These are phyloP conservation scores for Aspergillus ochraceus DNA, from an alignment of 2,329 filamentous ascomycete genomes.

Conservation along the genomic window DNA sequence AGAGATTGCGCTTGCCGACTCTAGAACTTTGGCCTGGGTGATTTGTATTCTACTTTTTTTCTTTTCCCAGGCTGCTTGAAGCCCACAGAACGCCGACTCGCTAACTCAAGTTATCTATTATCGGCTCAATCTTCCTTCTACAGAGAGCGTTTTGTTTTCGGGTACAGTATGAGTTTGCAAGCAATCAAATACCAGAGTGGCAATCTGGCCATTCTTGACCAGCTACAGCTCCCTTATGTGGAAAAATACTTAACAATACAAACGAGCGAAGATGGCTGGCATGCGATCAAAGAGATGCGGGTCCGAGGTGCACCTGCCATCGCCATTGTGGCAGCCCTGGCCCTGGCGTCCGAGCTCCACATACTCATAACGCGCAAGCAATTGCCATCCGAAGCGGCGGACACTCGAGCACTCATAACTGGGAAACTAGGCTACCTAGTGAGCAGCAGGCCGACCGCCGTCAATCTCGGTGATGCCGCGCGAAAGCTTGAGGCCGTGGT, in stretches of 20 bases:
- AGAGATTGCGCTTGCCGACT: no score
- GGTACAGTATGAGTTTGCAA: conserved; percentile 52
- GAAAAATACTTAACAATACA: conserved; percentile 57
- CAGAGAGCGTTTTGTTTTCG: background rate
- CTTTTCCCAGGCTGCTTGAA: no score
- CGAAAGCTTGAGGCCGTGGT: conserved; percentile 71
- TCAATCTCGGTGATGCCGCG: conserved; percentile 90
- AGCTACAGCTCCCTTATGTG: conserved; percentile 61
- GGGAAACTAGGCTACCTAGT: conserved; percentile 82
- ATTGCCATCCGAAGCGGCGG: conserved; percentile 55
- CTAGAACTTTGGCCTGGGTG: no score
- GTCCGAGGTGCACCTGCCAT: conserved; percentile 83
- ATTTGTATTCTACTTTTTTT: background rate
- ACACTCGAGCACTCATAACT: conserved; percentile 68
- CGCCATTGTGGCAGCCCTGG: conserved; percentile 92
- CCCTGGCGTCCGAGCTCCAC: conserved; percentile 80
- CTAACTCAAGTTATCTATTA: background rate
- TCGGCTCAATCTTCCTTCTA: background rate
- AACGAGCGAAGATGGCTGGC: conserved; percentile 61
- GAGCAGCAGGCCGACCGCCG: conserved; percentile 86
- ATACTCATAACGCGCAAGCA: conserved; percentile 39
- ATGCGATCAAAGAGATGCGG: conserved; percentile 67
- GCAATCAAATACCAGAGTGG: conserved; percentile 62
- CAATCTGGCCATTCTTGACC: conserved; percentile 61
- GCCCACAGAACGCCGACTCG: background rate